phyloP scores from a whole-genome alignment of 2,329 filamentous ascomycete species.

The Fusarium sp. region DNA sequence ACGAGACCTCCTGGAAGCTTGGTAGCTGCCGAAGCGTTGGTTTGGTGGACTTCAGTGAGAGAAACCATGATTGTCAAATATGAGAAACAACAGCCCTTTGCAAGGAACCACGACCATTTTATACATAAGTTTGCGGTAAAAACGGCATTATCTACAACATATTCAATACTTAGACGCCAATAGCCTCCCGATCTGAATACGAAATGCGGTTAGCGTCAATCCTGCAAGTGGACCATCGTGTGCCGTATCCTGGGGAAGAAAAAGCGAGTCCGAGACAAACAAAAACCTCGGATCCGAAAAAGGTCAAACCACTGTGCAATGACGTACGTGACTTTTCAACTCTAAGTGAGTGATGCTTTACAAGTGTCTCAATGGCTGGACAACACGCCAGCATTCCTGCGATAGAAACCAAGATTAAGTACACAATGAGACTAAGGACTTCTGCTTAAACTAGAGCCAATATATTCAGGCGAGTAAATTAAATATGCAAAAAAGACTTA shows the following conservation, averaged over 20 bases:
- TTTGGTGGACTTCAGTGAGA: conserved; percentile 21
- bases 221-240: not conserved
- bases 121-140: not conserved
- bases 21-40: conserved; percentile 20
- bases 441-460: not conserved
- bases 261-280: conserved; percentile 29
- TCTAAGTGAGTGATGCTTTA: not conserved
- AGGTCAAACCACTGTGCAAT: not conserved
- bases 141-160: not conserved
- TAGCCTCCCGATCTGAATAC: conserved; percentile 22
- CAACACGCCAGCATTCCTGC: conserved; percentile 12
- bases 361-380: not conserved
- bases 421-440: not conserved
- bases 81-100: not conserved
- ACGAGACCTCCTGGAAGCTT: conserved; percentile 46
- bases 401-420: not conserved
- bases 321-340: conserved; percentile 4
- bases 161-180: conserved; percentile 1
- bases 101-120: not conserved
- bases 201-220: conserved; percentile 36
- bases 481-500: conserved; percentile 39
- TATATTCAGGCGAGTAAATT: conserved; percentile 36
- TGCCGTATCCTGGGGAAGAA: not conserved
- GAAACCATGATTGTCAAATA: conserved; percentile 18
- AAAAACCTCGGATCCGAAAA: not conserved